Conservation (phyloP, 306 rosid genomes). For the Urtica urens region DNA sequence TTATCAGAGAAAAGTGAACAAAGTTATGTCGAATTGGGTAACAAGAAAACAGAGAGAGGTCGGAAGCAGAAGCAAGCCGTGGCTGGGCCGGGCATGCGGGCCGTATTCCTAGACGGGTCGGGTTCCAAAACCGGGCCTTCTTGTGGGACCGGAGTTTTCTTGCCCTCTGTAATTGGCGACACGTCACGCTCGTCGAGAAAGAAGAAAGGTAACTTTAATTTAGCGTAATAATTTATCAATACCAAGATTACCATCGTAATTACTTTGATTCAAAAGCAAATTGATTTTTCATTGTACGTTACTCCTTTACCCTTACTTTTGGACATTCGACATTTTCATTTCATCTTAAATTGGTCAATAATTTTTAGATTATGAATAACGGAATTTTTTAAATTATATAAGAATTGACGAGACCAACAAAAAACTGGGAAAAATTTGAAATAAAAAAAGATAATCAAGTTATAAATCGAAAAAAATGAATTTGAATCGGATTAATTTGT, state of each 20-base stretch:
- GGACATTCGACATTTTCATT: no score
- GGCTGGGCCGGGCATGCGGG: constrained; percentile 26
- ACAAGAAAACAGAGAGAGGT: constrained; percentile 15
- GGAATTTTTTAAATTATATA: no score
- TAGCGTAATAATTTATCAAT: background rate
- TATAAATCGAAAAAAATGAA: no score
- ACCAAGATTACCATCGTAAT: background rate
- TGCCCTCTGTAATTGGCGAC: constrained; percentile 29
- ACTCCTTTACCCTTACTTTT: background rate
- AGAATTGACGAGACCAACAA: no score
- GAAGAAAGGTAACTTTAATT: constrained; percentile 20
- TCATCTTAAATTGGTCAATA: no score
- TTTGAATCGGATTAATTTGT: no score
- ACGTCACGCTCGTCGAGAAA: constrained; percentile 24
- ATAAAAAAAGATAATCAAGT: no score
- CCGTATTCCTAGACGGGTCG: constrained; percentile 28
- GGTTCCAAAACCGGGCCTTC: constrained; percentile 23
- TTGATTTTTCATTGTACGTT: background rate
- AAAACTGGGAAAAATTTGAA: no score
- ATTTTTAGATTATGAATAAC: no score
- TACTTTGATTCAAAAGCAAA: no score
- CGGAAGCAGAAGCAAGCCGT: background rate
- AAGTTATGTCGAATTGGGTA: constrained; percentile 4
- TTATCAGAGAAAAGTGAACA: background rate
- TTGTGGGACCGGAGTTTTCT: constrained; percentile 77